Percentiles rank a stretch among this genome's conserved stretches.
These are phyloP conservation scores for Atkinsonella texensis DNA, from an alignment of 2,329 filamentous ascomycete genomes.

Conservation along the genomic window DNA sequence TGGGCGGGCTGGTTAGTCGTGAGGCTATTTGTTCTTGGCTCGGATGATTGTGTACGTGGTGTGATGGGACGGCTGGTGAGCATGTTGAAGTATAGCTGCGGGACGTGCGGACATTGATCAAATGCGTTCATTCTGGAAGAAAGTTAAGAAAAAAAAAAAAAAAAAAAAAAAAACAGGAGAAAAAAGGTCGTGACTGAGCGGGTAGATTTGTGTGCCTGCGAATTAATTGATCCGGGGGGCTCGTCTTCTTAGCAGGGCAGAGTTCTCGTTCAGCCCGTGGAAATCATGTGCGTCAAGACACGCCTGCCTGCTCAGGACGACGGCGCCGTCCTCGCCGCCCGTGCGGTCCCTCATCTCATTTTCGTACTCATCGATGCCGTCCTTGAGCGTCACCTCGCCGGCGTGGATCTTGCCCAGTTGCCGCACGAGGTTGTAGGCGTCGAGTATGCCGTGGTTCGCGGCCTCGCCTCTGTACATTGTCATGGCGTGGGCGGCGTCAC, in stretches of 20 bases:
- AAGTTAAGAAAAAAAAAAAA: too few species aligned
- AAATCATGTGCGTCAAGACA: slow-evolving; percentile 22
- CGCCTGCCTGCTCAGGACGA: slow-evolving; percentile 20
- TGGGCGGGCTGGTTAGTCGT: too few species aligned
- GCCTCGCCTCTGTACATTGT: slow-evolving; percentile 37
- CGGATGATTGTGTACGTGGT: too few species aligned
- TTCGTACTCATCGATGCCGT: slow-evolving; percentile 18
- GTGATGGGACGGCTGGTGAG: too few species aligned
- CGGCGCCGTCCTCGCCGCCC: slow-evolving; percentile 12
- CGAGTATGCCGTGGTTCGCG: slow-evolving; percentile 28
- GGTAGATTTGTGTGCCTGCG: neutral
- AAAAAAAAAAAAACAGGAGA: too few species aligned
- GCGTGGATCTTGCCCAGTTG: slow-evolving; percentile 11
- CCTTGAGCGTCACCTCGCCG: slow-evolving; percentile 6
- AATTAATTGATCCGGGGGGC: slow-evolving; percentile 6
- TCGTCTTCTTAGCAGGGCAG: slow-evolving; percentile 17
- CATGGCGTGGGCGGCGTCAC: slow-evolving; percentile 48
- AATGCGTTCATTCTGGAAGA: too few species aligned
- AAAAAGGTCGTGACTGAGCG: neutral
- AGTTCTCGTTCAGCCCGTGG: slow-evolving; percentile 19
- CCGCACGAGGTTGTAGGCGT: slow-evolving; percentile 20
- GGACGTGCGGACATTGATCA: too few species aligned
- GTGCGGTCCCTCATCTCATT: slow-evolving; percentile 18
- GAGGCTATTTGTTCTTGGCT: too few species aligned
- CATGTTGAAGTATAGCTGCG: too few species aligned